Percentiles rank a stretch among this genome's conserved stretches.
phyloP scores from a whole-genome alignment of 2,329 filamentous ascomycete species.

The Claviceps sorghi region DNA sequence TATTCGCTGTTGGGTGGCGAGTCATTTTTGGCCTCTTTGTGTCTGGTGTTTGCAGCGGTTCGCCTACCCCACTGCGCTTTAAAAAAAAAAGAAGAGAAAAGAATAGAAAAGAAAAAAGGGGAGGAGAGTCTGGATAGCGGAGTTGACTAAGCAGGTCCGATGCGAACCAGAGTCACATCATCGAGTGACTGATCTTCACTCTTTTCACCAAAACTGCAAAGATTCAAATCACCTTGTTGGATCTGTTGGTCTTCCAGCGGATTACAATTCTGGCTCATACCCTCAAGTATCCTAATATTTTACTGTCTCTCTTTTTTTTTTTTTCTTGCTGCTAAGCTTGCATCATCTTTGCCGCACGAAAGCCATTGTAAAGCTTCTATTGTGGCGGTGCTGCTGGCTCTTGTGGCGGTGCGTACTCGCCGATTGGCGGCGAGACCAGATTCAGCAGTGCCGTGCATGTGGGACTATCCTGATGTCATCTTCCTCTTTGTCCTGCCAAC shows the following conservation, averaged over 20 bases:
- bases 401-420: slow-evolving; percentile 1
- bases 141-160: slow-evolving; percentile 2
- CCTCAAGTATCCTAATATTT: background rate
- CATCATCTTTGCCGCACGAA: background rate
- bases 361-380: background rate
- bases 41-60: background rate
- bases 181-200: slow-evolving; percentile 7
- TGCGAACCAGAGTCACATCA: slow-evolving; percentile 3
- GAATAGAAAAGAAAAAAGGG: too few species aligned
- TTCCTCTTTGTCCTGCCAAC: background rate
- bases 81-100: too few species aligned
- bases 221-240: background rate
- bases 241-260: background rate
- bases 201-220: background rate
- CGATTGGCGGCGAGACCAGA: slow-evolving; percentile 1
- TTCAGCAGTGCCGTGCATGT: slow-evolving; percentile 1
- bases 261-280: background rate
- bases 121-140: background rate
- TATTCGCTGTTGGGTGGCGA: background rate
- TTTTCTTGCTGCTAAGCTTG: background rate
- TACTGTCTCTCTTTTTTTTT: background rate
- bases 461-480: background rate
- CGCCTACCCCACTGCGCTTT: background rate
- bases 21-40: background rate
- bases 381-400: slow-evolving; percentile 1